A percentile compares a stretch with the other conserved stretches of the same genome.
Evolutionary conservation across 2,329 filamentous ascomycete genomes (phyloP).

Genomic region (Microdochium nivale): DNA sequence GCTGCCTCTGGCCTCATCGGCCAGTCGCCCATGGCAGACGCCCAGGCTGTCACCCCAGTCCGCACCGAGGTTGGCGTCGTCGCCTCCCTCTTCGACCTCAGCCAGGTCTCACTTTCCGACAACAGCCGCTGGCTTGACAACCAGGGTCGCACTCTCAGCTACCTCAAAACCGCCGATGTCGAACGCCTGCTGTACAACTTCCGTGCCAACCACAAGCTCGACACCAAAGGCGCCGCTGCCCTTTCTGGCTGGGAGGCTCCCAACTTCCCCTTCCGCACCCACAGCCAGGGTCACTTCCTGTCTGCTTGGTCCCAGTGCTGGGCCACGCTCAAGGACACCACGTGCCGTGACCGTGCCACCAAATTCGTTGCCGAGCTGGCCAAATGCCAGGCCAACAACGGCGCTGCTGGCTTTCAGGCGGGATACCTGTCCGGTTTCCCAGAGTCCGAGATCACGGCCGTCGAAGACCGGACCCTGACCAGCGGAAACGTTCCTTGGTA

Average conservation of each 20-base stretch:
- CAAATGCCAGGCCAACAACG: conserved; percentile 43
- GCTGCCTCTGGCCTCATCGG: neutral
- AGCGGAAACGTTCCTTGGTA: conserved; percentile 47
- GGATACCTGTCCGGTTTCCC: conserved; percentile 44
- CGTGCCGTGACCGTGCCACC: conserved; percentile 34
- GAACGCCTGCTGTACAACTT: conserved; percentile 41
- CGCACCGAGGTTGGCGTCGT: conserved; percentile 20
- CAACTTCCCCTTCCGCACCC: conserved; percentile 42
- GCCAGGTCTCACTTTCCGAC: conserved; percentile 26
- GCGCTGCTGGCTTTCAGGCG: conserved; percentile 27
- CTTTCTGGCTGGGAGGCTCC: conserved; percentile 47
- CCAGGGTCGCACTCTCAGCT: conserved; percentile 35
- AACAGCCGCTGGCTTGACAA: conserved; percentile 31
- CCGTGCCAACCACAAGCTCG: conserved; percentile 33
- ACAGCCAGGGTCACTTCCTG: conserved; percentile 41
- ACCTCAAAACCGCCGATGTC: conserved; percentile 34
- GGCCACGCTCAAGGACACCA: conserved; percentile 28
- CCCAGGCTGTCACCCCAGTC: conserved; percentile 15
- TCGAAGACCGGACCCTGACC: conserved; percentile 32
- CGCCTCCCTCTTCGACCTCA: conserved; percentile 28
- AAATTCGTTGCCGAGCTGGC: conserved; percentile 36
- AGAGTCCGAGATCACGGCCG: conserved; percentile 36
- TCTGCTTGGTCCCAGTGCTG: conserved; percentile 41
- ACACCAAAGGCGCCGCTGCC: conserved; percentile 32
- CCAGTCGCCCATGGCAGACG: conserved; percentile 1